Evolutionary conservation across 306 rosid species (phyloP), one percentile per base, ranked within the genome.

Genomic region (Carpinus viminea): DNA sequence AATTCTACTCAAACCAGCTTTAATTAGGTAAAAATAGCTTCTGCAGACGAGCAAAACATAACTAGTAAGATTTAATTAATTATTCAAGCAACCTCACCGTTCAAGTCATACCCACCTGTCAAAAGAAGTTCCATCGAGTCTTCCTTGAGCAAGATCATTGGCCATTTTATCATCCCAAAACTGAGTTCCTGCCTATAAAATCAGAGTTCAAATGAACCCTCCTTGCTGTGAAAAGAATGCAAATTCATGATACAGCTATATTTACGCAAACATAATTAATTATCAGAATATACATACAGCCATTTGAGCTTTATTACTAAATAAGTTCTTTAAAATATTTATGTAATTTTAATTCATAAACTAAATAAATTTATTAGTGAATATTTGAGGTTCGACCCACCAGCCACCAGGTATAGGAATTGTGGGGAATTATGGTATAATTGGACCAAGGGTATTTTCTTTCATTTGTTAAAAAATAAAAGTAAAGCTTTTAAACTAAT

Each of bases 91-190:
- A 72, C 62, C 60, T 61, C 69, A 55, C 24, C 13, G 70, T 72
- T 56, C 72, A 64, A 53, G 80, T 70, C 66, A 55, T 68, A 82
- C 85, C 74, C 83, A 95, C 98, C 98, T 91, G 74, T 92, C 98
- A 91, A 95, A 95, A 74, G 96, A 77, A 59, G 86, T 78, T 73
- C 98, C 97, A 85, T 93, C 93, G 62, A 95, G 91, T 78, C 89
- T 86, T 73, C 98, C 98, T 82, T 90, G 79, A 50, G 93, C 93
- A 68, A 93, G 96, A 76, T 86, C 94, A 61, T 79, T 87, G 76
- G 98, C 94, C 91, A 95, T 86, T 87, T 92, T 91, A 85, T 92
- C 98, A 57, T 95, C 98, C 98, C 98, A 95, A 91, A 95, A 95
- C 72, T 92, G 98, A 75, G 98, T 95, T 84, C 98, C 98, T 57